These are phyloP conservation scores for Yamagishiella unicocca DNA, from an alignment of 139 green algal genomes.

Conservation along the genomic window DNA sequence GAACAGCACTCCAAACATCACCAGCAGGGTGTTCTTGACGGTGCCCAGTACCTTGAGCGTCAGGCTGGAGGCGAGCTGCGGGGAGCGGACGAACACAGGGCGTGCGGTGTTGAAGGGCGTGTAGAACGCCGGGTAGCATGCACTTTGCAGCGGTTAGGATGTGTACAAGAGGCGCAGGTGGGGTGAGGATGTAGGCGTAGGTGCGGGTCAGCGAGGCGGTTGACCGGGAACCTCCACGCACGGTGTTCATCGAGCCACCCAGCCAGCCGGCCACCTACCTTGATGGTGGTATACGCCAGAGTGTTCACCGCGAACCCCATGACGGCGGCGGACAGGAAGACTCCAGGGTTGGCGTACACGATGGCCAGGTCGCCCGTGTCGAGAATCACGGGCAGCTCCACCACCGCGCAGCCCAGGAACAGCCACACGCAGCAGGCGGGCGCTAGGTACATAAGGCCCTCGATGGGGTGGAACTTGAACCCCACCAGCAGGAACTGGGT, in stretches of 20 bases:
- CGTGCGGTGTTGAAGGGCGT: no score
- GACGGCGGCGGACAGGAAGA: conserved; percentile 77
- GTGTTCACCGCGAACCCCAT: conserved; percentile 92
- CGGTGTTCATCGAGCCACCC: no score
- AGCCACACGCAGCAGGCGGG: conserved; percentile 89
- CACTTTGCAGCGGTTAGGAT: no score
- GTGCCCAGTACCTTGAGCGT: conserved; percentile 79
- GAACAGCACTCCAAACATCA: conserved; percentile 81
- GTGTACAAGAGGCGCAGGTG: no score
- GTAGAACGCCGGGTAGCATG: no score
- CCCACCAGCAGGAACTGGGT: conserved; percentile 87
- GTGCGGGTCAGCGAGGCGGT: no score
- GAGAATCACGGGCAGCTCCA: conserved; percentile 72
- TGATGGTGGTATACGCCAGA: conserved; percentile 90
- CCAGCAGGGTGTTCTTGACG: conserved; percentile 90
- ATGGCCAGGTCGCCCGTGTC: conserved; percentile 57
- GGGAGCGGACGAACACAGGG: neutral
- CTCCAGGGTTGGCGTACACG: conserved; percentile 27
- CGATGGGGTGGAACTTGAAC: conserved; percentile 91
- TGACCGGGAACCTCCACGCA: no score
- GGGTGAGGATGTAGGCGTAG: no score
- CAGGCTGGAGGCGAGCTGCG: conserved; percentile 33
- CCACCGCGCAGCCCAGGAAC: conserved; percentile 58
- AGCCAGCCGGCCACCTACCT: conserved; percentile 54
- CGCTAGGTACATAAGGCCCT: conserved; percentile 90